Base-by-base conservation (phyloP, 2,329 filamentous ascomycete species). In the Monosporascus sp. region DNA sequence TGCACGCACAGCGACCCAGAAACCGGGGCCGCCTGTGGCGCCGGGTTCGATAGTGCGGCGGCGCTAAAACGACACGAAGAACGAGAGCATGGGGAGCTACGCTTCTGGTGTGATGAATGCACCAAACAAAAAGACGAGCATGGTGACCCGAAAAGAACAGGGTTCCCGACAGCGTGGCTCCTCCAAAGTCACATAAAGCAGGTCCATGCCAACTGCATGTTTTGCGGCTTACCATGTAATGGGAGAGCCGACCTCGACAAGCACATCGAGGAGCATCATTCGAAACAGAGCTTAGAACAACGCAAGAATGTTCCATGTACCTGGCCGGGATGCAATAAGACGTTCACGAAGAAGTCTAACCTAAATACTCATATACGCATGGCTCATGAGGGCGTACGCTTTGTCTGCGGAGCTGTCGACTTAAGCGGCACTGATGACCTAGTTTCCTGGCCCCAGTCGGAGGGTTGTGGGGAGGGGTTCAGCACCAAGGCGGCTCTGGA, bases 301-400 rank as follows among this genome's bases (percentile, higher is more conserved):
- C 78, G 85, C 54, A 88, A 84, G 68, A 82, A 77, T 0, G 82
- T 86, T 49, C 68, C 73, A 1, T 96, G 93, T 66, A 79, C 83
- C 1, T 78, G 85, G 63, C 71, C 77, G 0, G 85, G 80, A 22
- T 97, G 92, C 68, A 76, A 74, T 51, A 89, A 89, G 64, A 82
- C 77, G 51, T 97, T 97, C 70, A 92, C 89, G 18, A 89, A 88
- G 65, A 84, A 82, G 56, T 86, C 87, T n/a, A 97, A 96, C 62
- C 77, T 96, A 49, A 88, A 86, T 17, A 82, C 85, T 0, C 93
- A 97, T 65, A 76, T 93, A 51, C 85, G 86, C 53, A 85, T 82
- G 11, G 85, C 86, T 0, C 93, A 97, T 65, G 80, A 90, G 59
- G 86, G 89, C 18, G 74, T 84, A 59, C 84, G 84, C 9, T 97